These are phyloP conservation scores for Aspergillus hortae DNA, from an alignment of 2,329 filamentous ascomycete species.

Conservation along the genomic window DNA sequence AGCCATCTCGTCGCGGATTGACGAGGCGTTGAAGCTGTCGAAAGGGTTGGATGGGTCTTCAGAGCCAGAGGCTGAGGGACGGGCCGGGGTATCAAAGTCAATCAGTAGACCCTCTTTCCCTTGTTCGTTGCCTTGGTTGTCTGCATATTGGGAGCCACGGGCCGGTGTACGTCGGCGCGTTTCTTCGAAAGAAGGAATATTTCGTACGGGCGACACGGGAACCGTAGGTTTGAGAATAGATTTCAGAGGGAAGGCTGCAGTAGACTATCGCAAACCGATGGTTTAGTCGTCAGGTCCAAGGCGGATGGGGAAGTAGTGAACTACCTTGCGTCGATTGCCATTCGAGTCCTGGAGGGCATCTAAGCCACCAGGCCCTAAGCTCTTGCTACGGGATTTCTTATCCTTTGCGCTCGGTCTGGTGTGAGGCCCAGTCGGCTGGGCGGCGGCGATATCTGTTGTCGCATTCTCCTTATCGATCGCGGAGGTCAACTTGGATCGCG, in stretches of 20 bases:
- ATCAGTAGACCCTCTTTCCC: slow-evolving; percentile 36
- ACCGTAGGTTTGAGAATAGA: slow-evolving; percentile 82
- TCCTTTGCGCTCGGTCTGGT: slow-evolving; percentile 39
- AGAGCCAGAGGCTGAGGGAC: slow-evolving; percentile 27
- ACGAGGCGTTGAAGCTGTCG: slow-evolving; percentile 40
- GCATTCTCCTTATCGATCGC: slow-evolving; percentile 73
- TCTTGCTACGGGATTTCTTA: slow-evolving; percentile 85
- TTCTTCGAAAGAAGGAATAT: slow-evolving; percentile 60
- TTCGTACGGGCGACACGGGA: slow-evolving; percentile 60
- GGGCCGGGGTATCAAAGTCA: slow-evolving; percentile 41
- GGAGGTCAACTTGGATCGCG: slow-evolving; percentile 46
- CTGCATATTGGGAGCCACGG: slow-evolving; percentile 25
- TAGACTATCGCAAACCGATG: slow-evolving; percentile 31
- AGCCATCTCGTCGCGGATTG: slow-evolving; percentile 52
- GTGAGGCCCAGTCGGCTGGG: slow-evolving; percentile 22
- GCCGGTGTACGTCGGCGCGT: slow-evolving; percentile 39
- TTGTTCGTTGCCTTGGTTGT: slow-evolving; percentile 17
- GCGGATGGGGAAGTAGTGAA: slow-evolving; percentile 18
- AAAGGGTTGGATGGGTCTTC: slow-evolving; percentile 49
- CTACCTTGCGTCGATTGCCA: slow-evolving; percentile 77
- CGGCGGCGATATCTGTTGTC: slow-evolving; percentile 61
- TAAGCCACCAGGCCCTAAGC: slow-evolving; percentile 85
- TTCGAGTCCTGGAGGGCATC: slow-evolving; percentile 72
- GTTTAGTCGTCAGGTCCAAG: slow-evolving; percentile 4
- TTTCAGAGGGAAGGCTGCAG: slow-evolving; percentile 45